Base-by-base conservation (phyloP, 768 basidiomycete genomes). In the Astraeus odoratus region DNA sequence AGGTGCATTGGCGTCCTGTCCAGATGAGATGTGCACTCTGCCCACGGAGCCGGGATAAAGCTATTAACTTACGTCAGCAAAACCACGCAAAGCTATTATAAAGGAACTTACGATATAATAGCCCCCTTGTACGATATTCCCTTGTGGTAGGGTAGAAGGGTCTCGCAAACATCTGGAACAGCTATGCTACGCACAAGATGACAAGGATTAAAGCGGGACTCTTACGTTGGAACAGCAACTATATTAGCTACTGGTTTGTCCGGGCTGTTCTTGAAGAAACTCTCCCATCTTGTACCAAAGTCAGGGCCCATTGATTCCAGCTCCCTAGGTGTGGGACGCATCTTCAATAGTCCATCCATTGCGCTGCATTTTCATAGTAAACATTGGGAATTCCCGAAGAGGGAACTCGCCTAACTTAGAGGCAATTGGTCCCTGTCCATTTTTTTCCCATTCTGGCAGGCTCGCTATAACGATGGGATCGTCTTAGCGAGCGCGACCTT, bases 31-130 rank as follows among this genome's bases (percentile, higher is more conserved):
- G 53, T 80, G 78, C 3, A 76, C 67, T 36, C 63, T 64, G 3
- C 80, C 78, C 1, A 42, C 38, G 1, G 74, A 73, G 10, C 59
- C 61, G 9, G 78, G 77, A 53, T 80, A 77, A 43, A 56, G 5
- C 64, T 66, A 4, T 31, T 31, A 12, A 15, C 35, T 31, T 29
- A 18, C 36, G 7, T 55, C 20, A 51, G 44, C 26, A 9, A 8
- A 4, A 15, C 27, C 8, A 22, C 2, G 20, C 8, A 31, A 0
- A 12, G 13, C 24, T 8, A 25, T 16, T 6, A 9, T 25, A n/a
- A n/a, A n/a, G n/a, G 9, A 1, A 35, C 64, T 48, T 45, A 73
- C 72, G 22, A 57, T 49, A 51, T 64, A 68, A 48, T 66, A 67
- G 1, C 49, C 43, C 8, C 58, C 34, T 7, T 49, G 51, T 45